These are phyloP conservation scores for Phytophthora macrochlamydospora DNA, from an alignment of 352 stramenopile species.

Conservation along the genomic window DNA sequence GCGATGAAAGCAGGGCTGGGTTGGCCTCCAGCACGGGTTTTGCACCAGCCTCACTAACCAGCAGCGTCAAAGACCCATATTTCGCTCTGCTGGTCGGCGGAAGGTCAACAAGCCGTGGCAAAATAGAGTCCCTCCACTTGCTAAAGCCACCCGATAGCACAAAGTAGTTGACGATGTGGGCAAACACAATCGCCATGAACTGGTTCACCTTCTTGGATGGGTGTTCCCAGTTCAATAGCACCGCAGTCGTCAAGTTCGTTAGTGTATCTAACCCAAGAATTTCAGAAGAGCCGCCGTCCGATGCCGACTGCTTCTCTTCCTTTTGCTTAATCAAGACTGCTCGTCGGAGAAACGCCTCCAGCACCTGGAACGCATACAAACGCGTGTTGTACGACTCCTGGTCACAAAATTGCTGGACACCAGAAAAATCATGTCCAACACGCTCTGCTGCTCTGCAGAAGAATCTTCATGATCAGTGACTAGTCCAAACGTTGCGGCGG, in stretches of 20 bases:
- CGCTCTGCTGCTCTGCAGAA: conserved; percentile 19
- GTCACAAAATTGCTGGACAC: conserved; percentile 57
- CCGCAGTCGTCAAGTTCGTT: conserved; percentile 49
- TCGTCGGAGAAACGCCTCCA: conserved; percentile 77
- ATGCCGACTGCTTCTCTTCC: conserved; percentile 20
- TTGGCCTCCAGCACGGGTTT: conserved; percentile 50
- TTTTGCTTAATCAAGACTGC: conserved; percentile 55
- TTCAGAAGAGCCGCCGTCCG: neutral
- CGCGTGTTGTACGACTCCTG: conserved; percentile 69
- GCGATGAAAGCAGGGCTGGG: conserved; percentile 52
- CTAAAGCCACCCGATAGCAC: conserved; percentile 44
- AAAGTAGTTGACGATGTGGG: conserved; percentile 72
- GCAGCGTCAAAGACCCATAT: conserved; percentile 65
- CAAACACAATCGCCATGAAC: conserved; percentile 86
- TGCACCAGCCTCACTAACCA: conserved; percentile 54
- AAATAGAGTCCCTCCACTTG: conserved; percentile 52
- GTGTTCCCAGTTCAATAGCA: conserved; percentile 87
- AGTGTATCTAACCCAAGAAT: conserved; percentile 45
- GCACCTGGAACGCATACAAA: conserved; percentile 82
- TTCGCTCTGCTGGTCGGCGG: conserved; percentile 68
- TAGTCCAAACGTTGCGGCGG: conserved; percentile 16
- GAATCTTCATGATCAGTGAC: neutral
- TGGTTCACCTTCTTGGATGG: conserved; percentile 87
- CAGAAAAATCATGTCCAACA: conserved; percentile 67
- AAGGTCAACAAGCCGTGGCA: conserved; percentile 58